phyloP scores from a whole-genome alignment of 2,329 filamentous ascomycete species.

The Albifimbria verrucaria region DNA sequence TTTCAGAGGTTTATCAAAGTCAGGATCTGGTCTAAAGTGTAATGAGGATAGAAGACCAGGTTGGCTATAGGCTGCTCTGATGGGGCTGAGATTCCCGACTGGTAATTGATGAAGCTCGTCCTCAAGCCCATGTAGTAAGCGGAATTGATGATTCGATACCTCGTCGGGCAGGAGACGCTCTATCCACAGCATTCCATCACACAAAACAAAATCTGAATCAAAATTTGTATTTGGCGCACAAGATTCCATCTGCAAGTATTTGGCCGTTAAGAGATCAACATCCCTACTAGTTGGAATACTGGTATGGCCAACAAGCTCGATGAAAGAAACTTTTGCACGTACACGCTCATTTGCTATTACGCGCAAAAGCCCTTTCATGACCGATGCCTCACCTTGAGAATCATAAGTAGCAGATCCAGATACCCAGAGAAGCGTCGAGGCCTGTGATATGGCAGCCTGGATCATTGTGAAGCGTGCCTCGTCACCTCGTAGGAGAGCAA shows the following conservation, averaged over 20 bases:
- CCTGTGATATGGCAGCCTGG: not conserved
- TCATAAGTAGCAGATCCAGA: not conserved
- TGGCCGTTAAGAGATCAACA: not conserved
- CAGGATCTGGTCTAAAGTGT: not conserved
- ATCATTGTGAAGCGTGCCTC: not conserved
- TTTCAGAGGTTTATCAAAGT: conserved; percentile 1
- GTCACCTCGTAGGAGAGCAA: not conserved
- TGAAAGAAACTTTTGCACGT: not conserved
- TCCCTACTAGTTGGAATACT: not conserved
- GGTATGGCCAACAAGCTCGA: not conserved
- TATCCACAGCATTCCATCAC: not conserved
- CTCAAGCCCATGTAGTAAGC: not conserved
- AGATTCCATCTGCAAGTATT: not conserved
- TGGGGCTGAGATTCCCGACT: not conserved
- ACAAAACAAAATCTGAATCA: not conserved
- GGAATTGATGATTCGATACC: not conserved
- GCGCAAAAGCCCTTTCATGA: not conserved
- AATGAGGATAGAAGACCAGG: not conserved
- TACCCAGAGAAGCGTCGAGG: not conserved
- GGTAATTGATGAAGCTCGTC: not conserved
- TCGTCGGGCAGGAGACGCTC: not conserved
- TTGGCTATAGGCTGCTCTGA: not conserved
- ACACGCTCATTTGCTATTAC: not conserved
- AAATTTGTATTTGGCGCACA: not conserved
- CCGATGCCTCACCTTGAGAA: not conserved